These are phyloP conservation scores for Udeniomyces megalosporus DNA, from an alignment of 768 basidiomycete genomes.

Conservation along the genomic window DNA sequence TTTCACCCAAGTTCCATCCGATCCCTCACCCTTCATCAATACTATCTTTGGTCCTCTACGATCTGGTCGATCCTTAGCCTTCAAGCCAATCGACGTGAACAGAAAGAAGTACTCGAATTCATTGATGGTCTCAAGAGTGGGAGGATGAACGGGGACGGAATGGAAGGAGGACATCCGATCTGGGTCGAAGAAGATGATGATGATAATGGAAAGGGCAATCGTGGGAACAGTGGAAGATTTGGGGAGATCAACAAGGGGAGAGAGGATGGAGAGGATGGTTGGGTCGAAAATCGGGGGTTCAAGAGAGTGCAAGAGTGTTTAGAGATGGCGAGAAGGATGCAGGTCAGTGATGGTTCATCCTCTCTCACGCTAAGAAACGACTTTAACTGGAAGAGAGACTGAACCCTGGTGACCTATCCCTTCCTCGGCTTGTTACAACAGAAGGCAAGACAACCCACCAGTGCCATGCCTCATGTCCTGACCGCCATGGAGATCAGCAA, in stretches of 20 bases:
- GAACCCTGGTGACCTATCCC: no score
- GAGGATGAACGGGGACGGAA: background rate
- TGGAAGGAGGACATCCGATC: background rate
- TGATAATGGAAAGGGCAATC: background rate
- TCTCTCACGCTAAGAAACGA: no score
- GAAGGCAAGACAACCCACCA: conserved; percentile 49
- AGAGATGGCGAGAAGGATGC: conserved; percentile 45
- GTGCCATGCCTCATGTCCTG: conserved; percentile 49
- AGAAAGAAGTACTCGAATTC: background rate
- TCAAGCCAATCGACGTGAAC: background rate
- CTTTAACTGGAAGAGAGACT: no score
- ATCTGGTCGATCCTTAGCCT: background rate
- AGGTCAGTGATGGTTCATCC: conserved; percentile 72
- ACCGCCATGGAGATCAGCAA: conserved; percentile 64
- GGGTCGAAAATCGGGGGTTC: conserved; percentile 50
- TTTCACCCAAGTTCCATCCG: background rate
- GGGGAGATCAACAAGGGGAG: background rate
- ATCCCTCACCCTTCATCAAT: conserved; percentile 1
- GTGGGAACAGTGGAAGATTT: background rate
- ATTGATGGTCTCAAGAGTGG: background rate
- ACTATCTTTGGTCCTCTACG: background rate
- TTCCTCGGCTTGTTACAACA: no score
- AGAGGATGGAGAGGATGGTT: background rate
- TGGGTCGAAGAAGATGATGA: background rate
- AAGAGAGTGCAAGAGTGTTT: conserved; percentile 51